These are phyloP conservation scores for Mollisiaceae sp. DNA, from an alignment of 2,329 filamentous ascomycete genomes.

Conservation along the genomic window DNA sequence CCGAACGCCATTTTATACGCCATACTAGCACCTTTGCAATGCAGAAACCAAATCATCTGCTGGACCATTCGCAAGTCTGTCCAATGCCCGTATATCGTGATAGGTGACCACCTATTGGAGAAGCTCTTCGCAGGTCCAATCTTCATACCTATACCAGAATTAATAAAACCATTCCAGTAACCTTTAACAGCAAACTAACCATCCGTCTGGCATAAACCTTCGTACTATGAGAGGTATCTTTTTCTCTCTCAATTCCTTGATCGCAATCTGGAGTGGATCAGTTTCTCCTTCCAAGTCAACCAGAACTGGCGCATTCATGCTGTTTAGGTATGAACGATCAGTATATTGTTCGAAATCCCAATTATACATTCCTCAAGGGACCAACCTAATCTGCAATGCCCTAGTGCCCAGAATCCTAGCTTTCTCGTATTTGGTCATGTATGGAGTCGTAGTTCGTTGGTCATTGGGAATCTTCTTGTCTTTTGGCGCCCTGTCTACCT, in stretches of 20 bases:
- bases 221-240: constrained; percentile 97
- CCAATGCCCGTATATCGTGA: not conserved
- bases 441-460: constrained; percentile 89
- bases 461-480: constrained; percentile 92
- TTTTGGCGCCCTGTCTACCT: constrained; percentile 52
- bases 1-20: constrained; percentile 41
- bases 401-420: constrained; percentile 92
- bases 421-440: constrained; percentile 99
- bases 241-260: constrained; percentile 97
- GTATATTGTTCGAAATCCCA: not conserved
- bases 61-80: not conserved
- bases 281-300: constrained; percentile 98
- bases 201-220: constrained; percentile 95
- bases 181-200: constrained; percentile 60
- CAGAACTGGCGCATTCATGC: constrained; percentile 96
- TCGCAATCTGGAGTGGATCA: constrained; percentile 94
- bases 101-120: constrained; percentile 48
- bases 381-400: constrained; percentile 92
- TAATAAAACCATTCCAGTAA: not conserved
- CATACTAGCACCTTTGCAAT: constrained; percentile 37
- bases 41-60: constrained; percentile 22
- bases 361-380: constrained; percentile 10
- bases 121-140: constrained; percentile 98
- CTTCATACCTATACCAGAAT: constrained; percentile 70
- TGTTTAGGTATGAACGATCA: constrained; percentile 45